These are phyloP conservation scores for Limtongozyma cylindracea DNA, from an alignment of 805 yeast species.

Conservation along the genomic window DNA sequence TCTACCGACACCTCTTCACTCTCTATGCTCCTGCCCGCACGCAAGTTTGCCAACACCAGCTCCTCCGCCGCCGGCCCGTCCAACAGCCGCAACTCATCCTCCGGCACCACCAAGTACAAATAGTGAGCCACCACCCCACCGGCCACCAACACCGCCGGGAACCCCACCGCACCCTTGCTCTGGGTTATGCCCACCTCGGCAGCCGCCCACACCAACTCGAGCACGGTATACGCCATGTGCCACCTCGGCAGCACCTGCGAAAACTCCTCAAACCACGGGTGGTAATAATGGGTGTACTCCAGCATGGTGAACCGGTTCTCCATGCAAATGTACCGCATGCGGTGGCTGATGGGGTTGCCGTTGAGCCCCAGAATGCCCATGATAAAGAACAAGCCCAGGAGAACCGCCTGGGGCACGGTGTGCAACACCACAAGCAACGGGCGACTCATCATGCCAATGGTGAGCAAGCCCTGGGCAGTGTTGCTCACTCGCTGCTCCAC, in stretches of 20 bases:
- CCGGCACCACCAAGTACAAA: slow-evolving; percentile 32
- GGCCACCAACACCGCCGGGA: slow-evolving; percentile 63
- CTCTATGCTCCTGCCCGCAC: too few species aligned
- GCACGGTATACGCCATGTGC: slow-evolving; percentile 25
- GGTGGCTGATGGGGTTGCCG: slow-evolving; percentile 34
- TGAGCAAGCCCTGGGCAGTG: slow-evolving; percentile 60
- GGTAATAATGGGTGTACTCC: slow-evolving; percentile 7
- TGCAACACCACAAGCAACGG: slow-evolving; percentile 69
- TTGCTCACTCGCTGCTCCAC: slow-evolving; percentile 85
- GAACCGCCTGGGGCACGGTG: slow-evolving; percentile 73
- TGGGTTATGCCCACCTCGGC: slow-evolving; percentile 71
- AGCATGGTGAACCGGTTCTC: too few species aligned
- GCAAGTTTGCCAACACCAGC: slow-evolving; percentile 21
- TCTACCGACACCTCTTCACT: too few species aligned
- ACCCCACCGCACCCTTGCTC: slow-evolving; percentile 82
- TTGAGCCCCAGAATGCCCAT: slow-evolving; percentile 75
- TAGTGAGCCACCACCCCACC: slow-evolving; percentile 37
- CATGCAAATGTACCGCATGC: slow-evolving; percentile 34
- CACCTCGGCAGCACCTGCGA: slow-evolving; percentile 15
- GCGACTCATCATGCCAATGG: slow-evolving; percentile 70
- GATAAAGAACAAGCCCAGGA: slow-evolving; percentile 78
- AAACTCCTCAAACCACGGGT: slow-evolving; percentile 11
- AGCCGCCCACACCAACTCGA: slow-evolving; percentile 44
- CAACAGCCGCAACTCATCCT: slow-evolving; percentile 28
- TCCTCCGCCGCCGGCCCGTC: slow-evolving; percentile 44